Conservation (phyloP, 768 basidiomycete species). For the Suillus bovinus region DNA sequence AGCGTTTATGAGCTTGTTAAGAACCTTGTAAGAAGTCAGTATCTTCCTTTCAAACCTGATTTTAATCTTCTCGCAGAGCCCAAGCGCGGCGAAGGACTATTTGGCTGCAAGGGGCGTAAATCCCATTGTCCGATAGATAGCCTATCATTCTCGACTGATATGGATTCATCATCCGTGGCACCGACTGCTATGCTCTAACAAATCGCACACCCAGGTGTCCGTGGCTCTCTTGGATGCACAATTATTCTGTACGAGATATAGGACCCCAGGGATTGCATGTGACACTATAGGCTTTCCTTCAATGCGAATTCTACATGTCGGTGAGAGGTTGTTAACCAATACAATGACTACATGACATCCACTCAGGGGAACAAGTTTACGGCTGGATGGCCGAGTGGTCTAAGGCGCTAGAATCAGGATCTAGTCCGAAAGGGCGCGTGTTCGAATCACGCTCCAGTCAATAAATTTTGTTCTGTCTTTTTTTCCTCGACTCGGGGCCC, state of each 20-base stretch:
- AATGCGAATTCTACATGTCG: neutral
- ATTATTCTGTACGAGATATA: neutral
- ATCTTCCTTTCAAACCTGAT: neutral
- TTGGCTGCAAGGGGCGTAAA: constrained; percentile 56
- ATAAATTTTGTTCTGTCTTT: constrained; percentile 12
- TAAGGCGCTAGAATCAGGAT: constrained; percentile 48
- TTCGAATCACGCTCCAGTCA: constrained; percentile 41
- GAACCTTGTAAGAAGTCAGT: constrained; percentile 51
- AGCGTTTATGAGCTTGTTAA: constrained; percentile 84
- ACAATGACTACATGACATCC: neutral
- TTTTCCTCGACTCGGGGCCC: neutral
- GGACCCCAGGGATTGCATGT: neutral
- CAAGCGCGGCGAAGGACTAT: constrained; percentile 75
- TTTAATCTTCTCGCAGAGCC: constrained; percentile 44
- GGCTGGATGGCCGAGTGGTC: constrained; percentile 46
- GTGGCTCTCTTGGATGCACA: neutral
- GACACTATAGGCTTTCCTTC: neutral
- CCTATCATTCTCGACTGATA: neutral
- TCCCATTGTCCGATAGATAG: constrained; percentile 48
- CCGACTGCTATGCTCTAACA: neutral
- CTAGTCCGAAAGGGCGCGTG: constrained; percentile 36
- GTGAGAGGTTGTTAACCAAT: neutral
- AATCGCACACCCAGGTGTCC: neutral
- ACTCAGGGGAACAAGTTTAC: rapidly evolving
- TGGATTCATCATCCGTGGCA: neutral